Conservation (phyloP, 805 yeast species). For the Zygoascus bituminiphila region DNA sequence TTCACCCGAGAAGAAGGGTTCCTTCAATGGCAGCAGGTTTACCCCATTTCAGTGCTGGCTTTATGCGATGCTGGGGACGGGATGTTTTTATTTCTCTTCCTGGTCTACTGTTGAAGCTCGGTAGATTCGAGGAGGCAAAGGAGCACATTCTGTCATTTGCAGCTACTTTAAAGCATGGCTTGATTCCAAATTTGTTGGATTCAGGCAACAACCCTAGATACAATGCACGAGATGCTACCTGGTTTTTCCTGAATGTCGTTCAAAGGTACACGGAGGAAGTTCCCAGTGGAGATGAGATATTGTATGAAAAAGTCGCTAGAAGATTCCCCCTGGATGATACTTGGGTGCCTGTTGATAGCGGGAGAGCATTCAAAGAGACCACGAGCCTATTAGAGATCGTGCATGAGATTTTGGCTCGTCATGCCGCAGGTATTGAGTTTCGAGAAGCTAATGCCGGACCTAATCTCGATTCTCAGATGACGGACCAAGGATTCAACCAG, state of each 20-base stretch:
- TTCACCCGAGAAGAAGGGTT: conserved; percentile 49
- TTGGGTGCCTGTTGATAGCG: conserved; percentile 59
- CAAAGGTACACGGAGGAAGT: conserved; percentile 69
- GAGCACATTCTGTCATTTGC: conserved; percentile 81
- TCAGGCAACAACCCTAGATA: conserved; percentile 91
- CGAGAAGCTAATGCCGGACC: conserved; percentile 96
- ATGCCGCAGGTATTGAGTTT: conserved; percentile 78
- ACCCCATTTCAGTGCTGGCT: conserved; percentile 85
- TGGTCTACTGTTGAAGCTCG: conserved; percentile 73
- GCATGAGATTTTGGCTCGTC: conserved; percentile 76
- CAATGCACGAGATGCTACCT: conserved; percentile 94
- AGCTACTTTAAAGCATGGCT: conserved; percentile 84
- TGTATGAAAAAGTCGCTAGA: conserved; percentile 66
- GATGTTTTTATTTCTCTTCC: conserved; percentile 85
- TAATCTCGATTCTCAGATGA: conserved; percentile 83
- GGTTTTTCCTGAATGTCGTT: conserved; percentile 86
- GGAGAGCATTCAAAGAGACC: conserved; percentile 65
- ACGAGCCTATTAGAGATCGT: conserved; percentile 67
- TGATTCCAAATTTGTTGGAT: conserved; percentile 87
- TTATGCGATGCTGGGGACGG: conserved; percentile 98
- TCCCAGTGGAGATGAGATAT: conserved; percentile 59
- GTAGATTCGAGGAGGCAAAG: conserved; percentile 70
- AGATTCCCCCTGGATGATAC: conserved; percentile 87
- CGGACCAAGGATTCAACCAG: conserved; percentile 84
- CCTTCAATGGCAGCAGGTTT: conserved; percentile 92